Percentiles rank a stretch among this genome's conserved stretches.
Evolutionary conservation across 1,284 basidiomycete genomes (phyloP).

Genomic region (Rhodotorula sp.): DNA sequence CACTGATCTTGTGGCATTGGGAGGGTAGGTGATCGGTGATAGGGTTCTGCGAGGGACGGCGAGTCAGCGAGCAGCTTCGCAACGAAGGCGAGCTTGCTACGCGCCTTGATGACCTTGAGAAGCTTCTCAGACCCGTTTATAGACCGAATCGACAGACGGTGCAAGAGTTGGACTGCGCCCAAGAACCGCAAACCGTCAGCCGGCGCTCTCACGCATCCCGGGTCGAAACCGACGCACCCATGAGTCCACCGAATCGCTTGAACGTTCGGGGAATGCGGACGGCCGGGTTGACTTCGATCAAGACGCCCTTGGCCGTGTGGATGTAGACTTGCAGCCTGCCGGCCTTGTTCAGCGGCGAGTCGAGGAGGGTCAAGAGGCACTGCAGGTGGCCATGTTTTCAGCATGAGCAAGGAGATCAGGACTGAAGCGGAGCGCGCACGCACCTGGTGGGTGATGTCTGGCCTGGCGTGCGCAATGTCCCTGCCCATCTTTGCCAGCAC

Average conservation of each 20-base stretch:
- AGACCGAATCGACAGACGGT: slow-evolving; percentile 90
- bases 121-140: slow-evolving; percentile 96
- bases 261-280: slow-evolving; percentile 97
- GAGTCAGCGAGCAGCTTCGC: neutral
- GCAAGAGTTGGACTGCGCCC: slow-evolving; percentile 83
- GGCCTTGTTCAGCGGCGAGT: slow-evolving; percentile 97
- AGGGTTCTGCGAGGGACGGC: slow-evolving; percentile 65
- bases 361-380: slow-evolving; percentile 94
- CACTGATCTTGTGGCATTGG: slow-evolving; percentile 93
- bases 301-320: slow-evolving; percentile 91
- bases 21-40: slow-evolving; percentile 91
- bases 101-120: slow-evolving; percentile 87
- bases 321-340: slow-evolving; percentile 97
- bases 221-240: slow-evolving; percentile 64
- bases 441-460: slow-evolving; percentile 98
- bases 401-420: neutral
- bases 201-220: too few relatives aligned
- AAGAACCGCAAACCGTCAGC: neutral
- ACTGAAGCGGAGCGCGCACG: slow-evolving; percentile 39
- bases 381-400: slow-evolving; percentile 46
- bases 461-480: slow-evolving; percentile 96
- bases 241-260: slow-evolving; percentile 96
- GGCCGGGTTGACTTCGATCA: slow-evolving; percentile 98
- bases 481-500: slow-evolving; percentile 96
- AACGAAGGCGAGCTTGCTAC: slow-evolving; percentile 35